These are phyloP conservation scores for Gillenia trifoliata DNA, from an alignment of 306 rosid species.

Conservation along the genomic window DNA sequence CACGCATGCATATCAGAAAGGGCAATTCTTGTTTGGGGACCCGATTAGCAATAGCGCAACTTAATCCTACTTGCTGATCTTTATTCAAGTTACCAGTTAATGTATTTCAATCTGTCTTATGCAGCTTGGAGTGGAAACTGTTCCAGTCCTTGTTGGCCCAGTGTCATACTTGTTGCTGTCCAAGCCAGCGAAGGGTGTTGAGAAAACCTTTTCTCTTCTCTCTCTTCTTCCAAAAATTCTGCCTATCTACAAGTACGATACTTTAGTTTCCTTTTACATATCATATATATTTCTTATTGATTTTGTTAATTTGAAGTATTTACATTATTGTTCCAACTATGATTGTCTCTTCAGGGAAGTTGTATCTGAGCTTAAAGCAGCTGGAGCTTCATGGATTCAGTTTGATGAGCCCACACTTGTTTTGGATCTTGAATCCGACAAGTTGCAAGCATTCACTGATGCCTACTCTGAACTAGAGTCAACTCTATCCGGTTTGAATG, in stretches of 20 bases:
- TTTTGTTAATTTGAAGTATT: neutral
- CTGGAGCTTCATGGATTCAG: constrained; percentile 86
- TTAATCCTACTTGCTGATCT: neutral
- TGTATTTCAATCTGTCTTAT: neutral
- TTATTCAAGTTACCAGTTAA: neutral
- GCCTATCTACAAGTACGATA: constrained; percentile 72
- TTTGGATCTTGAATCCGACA: constrained; percentile 73
- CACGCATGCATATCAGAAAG: neutral
- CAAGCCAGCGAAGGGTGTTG: constrained; percentile 86
- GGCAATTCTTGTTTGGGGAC: neutral
- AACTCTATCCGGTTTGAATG: constrained; percentile 62
- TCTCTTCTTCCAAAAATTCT: constrained; percentile 71
- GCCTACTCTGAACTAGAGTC: constrained; percentile 70
- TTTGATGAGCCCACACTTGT: constrained; percentile 91
- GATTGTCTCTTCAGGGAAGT: constrained; percentile 57
- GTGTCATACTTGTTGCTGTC: constrained; percentile 89
- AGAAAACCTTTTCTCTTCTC: constrained; percentile 67
- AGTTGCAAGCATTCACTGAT: constrained; percentile 63
- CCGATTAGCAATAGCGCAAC: neutral
- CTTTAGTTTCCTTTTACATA: neutral
- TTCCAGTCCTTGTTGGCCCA: constrained; percentile 83
- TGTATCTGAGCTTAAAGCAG: constrained; percentile 80
- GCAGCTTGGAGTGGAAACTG: constrained; percentile 83
- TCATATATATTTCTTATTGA: neutral
- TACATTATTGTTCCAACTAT: constrained; percentile 13